Evolutionary conservation across 108 stramenopile genomes (phyloP).

Genomic region (Stephanodiscus triporus): DNA sequence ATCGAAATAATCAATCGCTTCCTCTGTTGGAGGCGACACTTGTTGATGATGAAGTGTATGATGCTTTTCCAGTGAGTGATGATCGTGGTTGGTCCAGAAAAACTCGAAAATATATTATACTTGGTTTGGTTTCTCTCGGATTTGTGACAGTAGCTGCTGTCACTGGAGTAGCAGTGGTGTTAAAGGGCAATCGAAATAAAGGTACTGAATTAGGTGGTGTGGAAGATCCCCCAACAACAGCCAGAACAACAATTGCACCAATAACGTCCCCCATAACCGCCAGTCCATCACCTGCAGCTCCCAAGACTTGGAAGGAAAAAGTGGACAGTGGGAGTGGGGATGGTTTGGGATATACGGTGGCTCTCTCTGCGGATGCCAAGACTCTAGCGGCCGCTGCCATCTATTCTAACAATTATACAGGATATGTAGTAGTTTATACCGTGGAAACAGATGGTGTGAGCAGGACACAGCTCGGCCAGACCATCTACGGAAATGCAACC

Average conservation of each 20-base stretch:
- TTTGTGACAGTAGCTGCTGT: background rate
- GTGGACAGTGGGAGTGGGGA: too few relatives aligned
- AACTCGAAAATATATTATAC: background rate
- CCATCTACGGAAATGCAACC: slow-evolving; percentile 6
- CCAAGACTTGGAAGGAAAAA: too few relatives aligned
- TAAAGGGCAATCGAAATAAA: too few relatives aligned
- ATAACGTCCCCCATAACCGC: too few relatives aligned
- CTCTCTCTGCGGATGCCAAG: slow-evolving; percentile 15
- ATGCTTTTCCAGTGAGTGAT: background rate
- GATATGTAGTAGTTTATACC: background rate
- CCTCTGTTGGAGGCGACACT: background rate
- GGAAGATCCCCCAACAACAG: background rate
- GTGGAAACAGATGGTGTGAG: background rate
- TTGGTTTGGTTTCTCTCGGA: background rate
- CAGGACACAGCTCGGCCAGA: slow-evolving; percentile 14
- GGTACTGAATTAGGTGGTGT: too few relatives aligned
- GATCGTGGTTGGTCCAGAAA: background rate
- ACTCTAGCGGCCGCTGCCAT: background rate
- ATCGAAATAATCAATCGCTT: background rate
- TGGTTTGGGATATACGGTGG: slow-evolving; percentile 11
- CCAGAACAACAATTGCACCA: too few relatives aligned
- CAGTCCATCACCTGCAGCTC: too few relatives aligned
- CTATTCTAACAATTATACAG: background rate
- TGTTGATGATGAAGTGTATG: background rate
- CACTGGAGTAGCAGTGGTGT: background rate